A percentile compares a stretch with the other conserved stretches of the same genome.
phyloP scores from a whole-genome alignment of 345 rosid genomes.

The Melaleuca alternifolia region DNA sequence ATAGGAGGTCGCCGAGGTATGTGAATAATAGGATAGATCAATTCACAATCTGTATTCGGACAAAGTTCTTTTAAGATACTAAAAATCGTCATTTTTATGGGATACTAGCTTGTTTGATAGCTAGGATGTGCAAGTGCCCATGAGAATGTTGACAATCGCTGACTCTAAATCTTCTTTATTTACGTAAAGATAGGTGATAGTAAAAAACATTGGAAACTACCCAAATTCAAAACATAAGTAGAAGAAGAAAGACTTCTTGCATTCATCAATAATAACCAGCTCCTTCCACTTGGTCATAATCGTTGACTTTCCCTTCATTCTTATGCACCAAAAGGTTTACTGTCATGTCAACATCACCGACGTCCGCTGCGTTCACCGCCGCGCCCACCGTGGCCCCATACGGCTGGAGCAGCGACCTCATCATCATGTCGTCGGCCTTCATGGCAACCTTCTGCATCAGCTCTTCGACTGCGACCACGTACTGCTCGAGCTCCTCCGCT shows the following conservation, averaged over 20 bases:
- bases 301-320: not conserved
- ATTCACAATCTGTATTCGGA: too few relatives aligned
- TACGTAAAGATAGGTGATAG: not conserved
- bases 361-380: not conserved
- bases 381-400: not conserved
- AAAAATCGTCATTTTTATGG: too few relatives aligned
- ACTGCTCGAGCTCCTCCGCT: constrained; percentile 3
- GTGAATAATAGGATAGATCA: too few relatives aligned
- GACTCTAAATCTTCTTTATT: not conserved
- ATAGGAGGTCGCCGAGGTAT: too few relatives aligned
- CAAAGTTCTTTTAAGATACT: too few relatives aligned
- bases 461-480: not conserved
- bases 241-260: not conserved
- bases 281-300: not conserved
- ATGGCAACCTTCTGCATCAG: not conserved
- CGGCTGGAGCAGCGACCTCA: not conserved
- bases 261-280: not conserved
- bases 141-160: not conserved
- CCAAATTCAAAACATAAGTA: not conserved
- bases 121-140: too few relatives aligned
- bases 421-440: constrained; percentile 3
- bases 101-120: too few relatives aligned
- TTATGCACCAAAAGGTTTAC: not conserved
- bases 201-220: not conserved
- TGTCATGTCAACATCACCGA: not conserved